phyloP scores from a whole-genome alignment of 1,284 basidiomycete genomes.

The Laetiporus sulphureus region DNA sequence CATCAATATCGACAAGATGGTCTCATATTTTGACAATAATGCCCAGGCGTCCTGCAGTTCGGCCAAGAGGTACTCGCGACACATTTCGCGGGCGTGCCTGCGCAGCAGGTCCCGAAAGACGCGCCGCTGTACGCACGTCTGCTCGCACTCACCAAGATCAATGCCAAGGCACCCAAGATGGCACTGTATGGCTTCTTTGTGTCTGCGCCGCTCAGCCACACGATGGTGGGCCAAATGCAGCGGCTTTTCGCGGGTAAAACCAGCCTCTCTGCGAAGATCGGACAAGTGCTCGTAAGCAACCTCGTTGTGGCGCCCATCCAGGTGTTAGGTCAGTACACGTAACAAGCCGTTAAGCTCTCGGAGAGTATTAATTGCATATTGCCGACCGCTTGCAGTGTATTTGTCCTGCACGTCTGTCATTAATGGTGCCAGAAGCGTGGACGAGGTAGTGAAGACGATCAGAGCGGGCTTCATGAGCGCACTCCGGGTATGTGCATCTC shows the following conservation, averaged over 20 bases:
- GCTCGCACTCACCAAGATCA: constrained; percentile 51
- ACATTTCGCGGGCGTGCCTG: constrained; percentile 55
- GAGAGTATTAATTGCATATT: background rate
- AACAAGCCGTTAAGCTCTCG: background rate
- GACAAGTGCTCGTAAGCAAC: constrained; percentile 75
- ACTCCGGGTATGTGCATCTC: constrained; percentile 44
- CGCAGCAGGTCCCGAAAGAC: constrained; percentile 43
- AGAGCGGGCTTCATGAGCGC: constrained; percentile 72
- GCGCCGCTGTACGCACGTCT: constrained; percentile 45
- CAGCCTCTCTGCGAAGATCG: constrained; percentile 60
- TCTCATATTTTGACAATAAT: background rate
- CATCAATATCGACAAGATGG: too few species aligned
- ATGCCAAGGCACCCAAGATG: constrained; percentile 73
- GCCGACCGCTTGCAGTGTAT: constrained; percentile 39
- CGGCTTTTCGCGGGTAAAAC: constrained; percentile 73
- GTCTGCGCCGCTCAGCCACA: constrained; percentile 79
- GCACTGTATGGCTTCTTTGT: constrained; percentile 78
- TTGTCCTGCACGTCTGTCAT: constrained; percentile 81
- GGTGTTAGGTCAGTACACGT: constrained; percentile 46
- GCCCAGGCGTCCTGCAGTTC: constrained; percentile 60
- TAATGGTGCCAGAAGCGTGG: constrained; percentile 67
- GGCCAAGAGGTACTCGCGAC: constrained; percentile 78
- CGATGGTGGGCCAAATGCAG: constrained; percentile 67
- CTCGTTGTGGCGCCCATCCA: constrained; percentile 76
- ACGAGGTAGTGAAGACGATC: constrained; percentile 66